Evolutionary conservation across 2,329 filamentous ascomycete genomes (phyloP).

Genomic region (Xylaria sp.): DNA sequence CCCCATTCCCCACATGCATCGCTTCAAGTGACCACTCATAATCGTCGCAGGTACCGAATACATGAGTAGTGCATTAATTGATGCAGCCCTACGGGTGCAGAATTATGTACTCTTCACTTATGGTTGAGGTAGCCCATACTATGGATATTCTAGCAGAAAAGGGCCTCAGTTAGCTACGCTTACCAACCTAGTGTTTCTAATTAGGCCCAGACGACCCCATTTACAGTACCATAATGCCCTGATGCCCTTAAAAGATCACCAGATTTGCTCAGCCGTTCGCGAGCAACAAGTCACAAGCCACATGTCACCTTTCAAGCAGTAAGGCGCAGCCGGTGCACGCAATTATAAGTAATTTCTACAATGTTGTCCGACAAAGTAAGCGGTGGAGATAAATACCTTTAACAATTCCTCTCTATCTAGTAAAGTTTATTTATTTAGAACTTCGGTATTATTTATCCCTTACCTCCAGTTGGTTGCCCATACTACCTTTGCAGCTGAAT

Average conservation of each 20-base stretch:
- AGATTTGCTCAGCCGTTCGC: constrained; percentile 32
- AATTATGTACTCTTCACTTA: not conserved
- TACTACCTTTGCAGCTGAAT: not conserved
- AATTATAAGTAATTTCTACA: not conserved
- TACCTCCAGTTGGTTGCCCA: not conserved
- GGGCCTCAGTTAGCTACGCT: not conserved
- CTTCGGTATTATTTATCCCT: not conserved
- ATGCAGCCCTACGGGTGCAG: constrained; percentile 15
- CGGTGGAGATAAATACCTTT: no score
- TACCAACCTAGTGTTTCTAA: not conserved
- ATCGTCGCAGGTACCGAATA: not conserved
- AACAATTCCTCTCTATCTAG: not conserved
- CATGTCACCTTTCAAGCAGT: constrained; percentile 10
- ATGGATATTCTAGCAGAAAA: not conserved
- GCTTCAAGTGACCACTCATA: constrained; percentile 1
- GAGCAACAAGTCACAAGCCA: constrained; percentile 32
- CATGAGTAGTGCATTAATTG: not conserved
- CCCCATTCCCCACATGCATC: constrained; percentile 3
- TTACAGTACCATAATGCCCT: not conserved
- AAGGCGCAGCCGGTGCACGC: constrained; percentile 26
- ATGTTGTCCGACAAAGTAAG: no score
- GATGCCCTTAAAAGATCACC: constrained; percentile 28
- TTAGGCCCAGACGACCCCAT: not conserved
- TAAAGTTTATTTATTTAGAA: not conserved
- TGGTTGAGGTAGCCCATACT: constrained; percentile 11